These are phyloP conservation scores for Cladosporium sp. DNA, from an alignment of 2,329 filamentous ascomycete genomes.

Conservation along the genomic window DNA sequence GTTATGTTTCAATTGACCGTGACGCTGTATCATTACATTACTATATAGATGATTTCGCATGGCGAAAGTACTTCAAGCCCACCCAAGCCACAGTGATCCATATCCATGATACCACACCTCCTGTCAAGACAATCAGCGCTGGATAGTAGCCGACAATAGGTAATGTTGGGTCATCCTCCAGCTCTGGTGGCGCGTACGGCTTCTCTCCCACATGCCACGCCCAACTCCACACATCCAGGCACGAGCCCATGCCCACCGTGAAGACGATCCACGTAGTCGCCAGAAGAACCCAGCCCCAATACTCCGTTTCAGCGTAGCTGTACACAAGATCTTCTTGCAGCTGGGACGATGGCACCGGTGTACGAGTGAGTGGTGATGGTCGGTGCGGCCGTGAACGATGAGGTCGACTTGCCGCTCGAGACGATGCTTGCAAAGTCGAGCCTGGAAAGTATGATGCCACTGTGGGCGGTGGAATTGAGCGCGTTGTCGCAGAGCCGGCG, in stretches of 20 bases:
- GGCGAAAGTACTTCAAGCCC: constrained; percentile 98
- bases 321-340: constrained; percentile 11
- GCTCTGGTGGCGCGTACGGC: constrained; percentile 88
- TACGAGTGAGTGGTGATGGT: constrained; percentile 16
- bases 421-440: constrained; percentile 30
- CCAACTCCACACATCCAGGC: constrained; percentile 94
- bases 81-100: constrained; percentile 98
- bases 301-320: constrained; percentile 90
- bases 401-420: not conserved
- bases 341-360: constrained; percentile 15
- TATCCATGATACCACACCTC: constrained; percentile 92
- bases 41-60: constrained; percentile 61
- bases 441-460: constrained; percentile 25
- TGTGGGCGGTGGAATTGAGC: not conserved
- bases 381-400: constrained; percentile 14
- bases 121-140: constrained; percentile 81
- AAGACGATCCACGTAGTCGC: constrained; percentile 92
- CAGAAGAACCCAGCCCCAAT: constrained; percentile 96
- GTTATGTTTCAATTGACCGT: too few species aligned
- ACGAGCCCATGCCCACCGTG: constrained; percentile 93
- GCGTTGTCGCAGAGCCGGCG: not conserved
- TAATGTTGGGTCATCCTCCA: constrained; percentile 90
- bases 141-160: constrained; percentile 98
- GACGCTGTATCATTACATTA: not conserved
- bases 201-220: constrained; percentile 98